Base-by-base conservation (phyloP, 495 filamentous ascomycete genomes). In the Aspergillus taichungensis region DNA sequence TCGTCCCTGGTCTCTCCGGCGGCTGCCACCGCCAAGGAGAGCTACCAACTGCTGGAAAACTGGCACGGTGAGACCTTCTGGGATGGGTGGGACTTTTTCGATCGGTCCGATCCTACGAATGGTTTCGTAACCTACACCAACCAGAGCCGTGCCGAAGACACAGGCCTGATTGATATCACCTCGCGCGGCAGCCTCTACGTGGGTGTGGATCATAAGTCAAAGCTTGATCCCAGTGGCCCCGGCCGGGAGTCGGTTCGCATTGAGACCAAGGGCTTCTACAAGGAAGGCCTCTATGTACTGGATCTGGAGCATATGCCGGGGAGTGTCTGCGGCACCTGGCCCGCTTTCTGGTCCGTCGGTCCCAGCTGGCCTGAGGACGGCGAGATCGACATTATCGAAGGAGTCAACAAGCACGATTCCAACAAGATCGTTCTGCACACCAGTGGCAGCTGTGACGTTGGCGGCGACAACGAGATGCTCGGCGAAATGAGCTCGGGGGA, bases 371-470 rank as follows among this genome's bases (percentile, higher is more conserved):
- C 88, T 0, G 59, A 64, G 8, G 71, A 76, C 31, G 90, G 90
- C 13, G 90, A 96, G 63, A 89, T 94, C 50, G 89, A 95, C 70
- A 88, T 95, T 53, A 82, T 95, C 59, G 88, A 96, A 59, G 86
- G 86, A 34, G 84, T 94, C 47, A 88, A 92, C 63, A 54, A 68
- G 30, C 72, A 82, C 40, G 62, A 70, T 0, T 66, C 73, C 42
- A 84, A 91, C 51, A 58, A 72, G 33, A 79, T 94, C 51, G 82
- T 87, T 3, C 71, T 95, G 30, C 91, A 95, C 60, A 92, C 88
- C 0, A 59, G 59, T 7, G 62, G 72, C 9, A 74, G 75, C n/a
- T 94, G 87, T 62, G 64, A 52, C 31, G 64, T 88, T 45, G 65
- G 65, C 40, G 60, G 63, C 8, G 74, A 72, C 37, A 62, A 71